Conservation (phyloP, 2,329 filamentous ascomycete species). For the Aureobasidium musti region DNA sequence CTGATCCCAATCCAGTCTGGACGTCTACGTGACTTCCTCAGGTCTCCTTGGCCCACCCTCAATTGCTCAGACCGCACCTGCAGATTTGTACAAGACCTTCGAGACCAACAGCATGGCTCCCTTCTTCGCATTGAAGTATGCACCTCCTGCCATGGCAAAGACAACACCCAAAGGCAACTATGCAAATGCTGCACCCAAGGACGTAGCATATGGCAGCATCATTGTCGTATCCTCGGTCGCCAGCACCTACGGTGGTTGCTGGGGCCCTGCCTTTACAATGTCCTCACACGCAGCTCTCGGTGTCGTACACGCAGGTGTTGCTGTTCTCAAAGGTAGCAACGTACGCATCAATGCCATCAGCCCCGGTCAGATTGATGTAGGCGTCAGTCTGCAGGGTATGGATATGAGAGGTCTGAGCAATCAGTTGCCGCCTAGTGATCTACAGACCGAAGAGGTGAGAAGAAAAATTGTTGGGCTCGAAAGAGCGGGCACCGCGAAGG, state of each 20-base stretch:
- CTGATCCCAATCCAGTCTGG: constrained; percentile 45
- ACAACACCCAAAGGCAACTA: constrained; percentile 58
- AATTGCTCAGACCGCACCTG: constrained; percentile 58
- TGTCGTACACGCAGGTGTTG: constrained; percentile 61
- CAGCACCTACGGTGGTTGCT: constrained; percentile 59
- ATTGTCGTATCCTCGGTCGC: constrained; percentile 63
- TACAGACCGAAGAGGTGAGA: constrained; percentile 56
- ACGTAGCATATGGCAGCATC: constrained; percentile 62
- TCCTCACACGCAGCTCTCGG: constrained; percentile 61
- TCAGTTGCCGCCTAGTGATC: constrained; percentile 58
- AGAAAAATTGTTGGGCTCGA: constrained; percentile 59
- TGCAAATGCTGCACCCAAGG: constrained; percentile 62
- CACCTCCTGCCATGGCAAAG: constrained; percentile 64
- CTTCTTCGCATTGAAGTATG: constrained; percentile 66
- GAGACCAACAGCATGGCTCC: constrained; percentile 63
- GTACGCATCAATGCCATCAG: constrained; percentile 60
- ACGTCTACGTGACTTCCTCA: constrained; percentile 63
- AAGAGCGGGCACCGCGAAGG: constrained; percentile 58
- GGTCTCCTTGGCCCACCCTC: constrained; percentile 60
- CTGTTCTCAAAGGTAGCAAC: constrained; percentile 59
- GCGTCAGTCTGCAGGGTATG: constrained; percentile 52
- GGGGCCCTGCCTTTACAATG: constrained; percentile 65
- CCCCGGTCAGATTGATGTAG: constrained; percentile 52
- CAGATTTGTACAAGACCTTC: constrained; percentile 59
- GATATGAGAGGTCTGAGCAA: constrained; percentile 54